Evolutionary conservation across 2,329 filamentous ascomycete species (phyloP), one percentile per base, ranked within the genome.

Genomic region (Epichloe gansuensis): DNA sequence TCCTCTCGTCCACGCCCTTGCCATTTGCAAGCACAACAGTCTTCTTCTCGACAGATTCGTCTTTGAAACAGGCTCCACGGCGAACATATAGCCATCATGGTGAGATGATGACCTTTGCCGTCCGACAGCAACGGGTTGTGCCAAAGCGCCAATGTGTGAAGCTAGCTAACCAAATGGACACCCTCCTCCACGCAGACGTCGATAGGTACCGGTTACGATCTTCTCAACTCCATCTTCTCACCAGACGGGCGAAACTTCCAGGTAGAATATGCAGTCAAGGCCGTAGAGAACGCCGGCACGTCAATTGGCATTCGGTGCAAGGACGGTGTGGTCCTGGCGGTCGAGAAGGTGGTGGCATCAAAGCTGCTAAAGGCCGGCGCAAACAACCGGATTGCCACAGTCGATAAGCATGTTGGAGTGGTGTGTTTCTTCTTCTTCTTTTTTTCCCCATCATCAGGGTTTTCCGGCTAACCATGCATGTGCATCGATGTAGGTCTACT

Each of bases 231-330:
- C 67, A 94, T 97, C 77, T 98, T 97, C 80, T 97, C 93, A 48
- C 93, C 93, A 60, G 93, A 98, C 75, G 93, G 93, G 68, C 88
- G 93, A 63, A 98, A 98, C 73, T 98, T 98, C 73, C 93, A 98
- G 74, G 89, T 94, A 71, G 93, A 98, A 79, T 98, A 98, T 71
- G 93, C 93, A 61, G 86, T 94, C 63, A 98, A 98, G 78, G 93
- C 93, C 53, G 93, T 98, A 58, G 93, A 98, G 76, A 97, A 94
- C 65, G 93, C 91, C 60, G 91, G 93, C 66, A 98, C 93, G 52
- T 90, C 91, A 51, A 83, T 98, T 70, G 93, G 93, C 62, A 95
- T 98, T 72, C 82, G 90, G 69, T 95, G 90, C 80, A 95, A 95
- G 75, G 90, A 97, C 70, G 93, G 93, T 58, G 88, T 98, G 51